These are phyloP conservation scores for Cryomyces minteri DNA, from an alignment of 495 filamentous ascomycete species.

Conservation along the genomic window DNA sequence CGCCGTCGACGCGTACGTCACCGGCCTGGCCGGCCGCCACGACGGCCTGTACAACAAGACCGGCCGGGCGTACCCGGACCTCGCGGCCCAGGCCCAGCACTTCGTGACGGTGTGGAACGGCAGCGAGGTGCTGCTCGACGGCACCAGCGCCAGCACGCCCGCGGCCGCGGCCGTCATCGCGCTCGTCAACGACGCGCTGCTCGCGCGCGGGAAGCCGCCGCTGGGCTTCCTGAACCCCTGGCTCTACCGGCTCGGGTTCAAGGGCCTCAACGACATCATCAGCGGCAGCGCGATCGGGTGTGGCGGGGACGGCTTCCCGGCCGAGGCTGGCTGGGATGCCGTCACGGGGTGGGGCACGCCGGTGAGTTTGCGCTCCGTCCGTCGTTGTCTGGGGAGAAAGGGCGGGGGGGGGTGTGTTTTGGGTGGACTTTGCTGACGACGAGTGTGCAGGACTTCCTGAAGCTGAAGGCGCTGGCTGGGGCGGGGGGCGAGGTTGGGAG, in stretches of 20 bases:
- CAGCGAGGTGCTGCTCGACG: conserved; percentile 13
- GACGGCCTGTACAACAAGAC: conserved; percentile 18
- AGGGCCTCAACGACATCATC: conserved; percentile 18
- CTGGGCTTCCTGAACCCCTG: conserved; percentile 25
- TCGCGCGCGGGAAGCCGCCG: conserved; percentile 13
- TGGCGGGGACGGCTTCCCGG: conserved; percentile 15
- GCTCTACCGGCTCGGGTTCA: conserved; percentile 17
- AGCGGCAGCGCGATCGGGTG: conserved; percentile 16
- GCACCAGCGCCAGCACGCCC: conserved; percentile 19
- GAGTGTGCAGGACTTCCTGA: too few relatives aligned
- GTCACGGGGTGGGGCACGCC: conserved; percentile 20
- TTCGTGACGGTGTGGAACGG: conserved; percentile 17
- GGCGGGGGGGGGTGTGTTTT: too few relatives aligned
- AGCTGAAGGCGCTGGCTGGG: too few relatives aligned
- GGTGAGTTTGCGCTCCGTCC: neutral
- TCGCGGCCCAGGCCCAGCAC: conserved; percentile 18
- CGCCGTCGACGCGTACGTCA: conserved; percentile 15
- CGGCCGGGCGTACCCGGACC: conserved; percentile 21
- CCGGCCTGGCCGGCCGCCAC: conserved; percentile 11
- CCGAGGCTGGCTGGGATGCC: conserved; percentile 19
- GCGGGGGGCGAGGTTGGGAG: too few relatives aligned
- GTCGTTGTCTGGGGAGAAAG: too few relatives aligned
- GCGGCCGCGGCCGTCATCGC: conserved; percentile 15
- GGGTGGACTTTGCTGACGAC: too few relatives aligned
- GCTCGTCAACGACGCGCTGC: conserved; percentile 19